These are phyloP conservation scores for Diatrype stigma DNA, from an alignment of 2,329 filamentous ascomycete genomes.

Conservation along the genomic window DNA sequence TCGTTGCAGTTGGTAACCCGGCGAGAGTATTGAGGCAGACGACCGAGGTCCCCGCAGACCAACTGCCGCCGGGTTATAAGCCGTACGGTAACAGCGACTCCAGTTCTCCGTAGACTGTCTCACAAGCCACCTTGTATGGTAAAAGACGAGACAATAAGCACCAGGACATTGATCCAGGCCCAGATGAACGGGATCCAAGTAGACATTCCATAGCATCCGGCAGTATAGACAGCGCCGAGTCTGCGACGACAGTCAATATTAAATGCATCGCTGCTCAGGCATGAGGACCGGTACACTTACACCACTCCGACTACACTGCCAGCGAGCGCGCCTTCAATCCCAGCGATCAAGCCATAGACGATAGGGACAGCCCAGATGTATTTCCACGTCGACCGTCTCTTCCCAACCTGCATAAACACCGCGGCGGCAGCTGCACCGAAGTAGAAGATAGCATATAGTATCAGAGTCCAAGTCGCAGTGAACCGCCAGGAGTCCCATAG, in stretches of 20 bases:
- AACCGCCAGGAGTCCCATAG: conserved; percentile 80
- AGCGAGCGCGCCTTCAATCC: conserved; percentile 71
- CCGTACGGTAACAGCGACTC: background rate
- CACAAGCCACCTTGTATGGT: conserved; percentile 86
- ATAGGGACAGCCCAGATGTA: conserved; percentile 69
- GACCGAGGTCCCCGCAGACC: conserved; percentile 12
- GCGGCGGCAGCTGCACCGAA: conserved; percentile 68
- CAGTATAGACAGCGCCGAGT: conserved; percentile 73
- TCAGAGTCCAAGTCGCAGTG: conserved; percentile 80
- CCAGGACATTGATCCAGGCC: conserved; percentile 77
- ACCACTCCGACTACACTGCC: conserved; percentile 78
- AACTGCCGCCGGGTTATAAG: conserved; percentile 17
- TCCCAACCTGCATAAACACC: conserved; percentile 64
- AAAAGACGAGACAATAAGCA: conserved; percentile 83
- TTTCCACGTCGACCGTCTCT: conserved; percentile 50
- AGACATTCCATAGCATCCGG: conserved; percentile 84
- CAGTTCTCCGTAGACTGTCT: conserved; percentile 19
- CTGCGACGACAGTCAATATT: conserved; percentile 35
- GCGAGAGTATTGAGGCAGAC: conserved; percentile 48
- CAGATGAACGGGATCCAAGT: conserved; percentile 92
- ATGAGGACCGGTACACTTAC: conserved; percentile 45
- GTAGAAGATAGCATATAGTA: conserved; percentile 74
- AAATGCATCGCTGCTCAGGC: background rate
- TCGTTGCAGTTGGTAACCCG: conserved; percentile 64
- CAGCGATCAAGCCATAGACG: conserved; percentile 67